phyloP scores from a whole-genome alignment of 345 rosid species.

The Eucalyptus pumila region DNA sequence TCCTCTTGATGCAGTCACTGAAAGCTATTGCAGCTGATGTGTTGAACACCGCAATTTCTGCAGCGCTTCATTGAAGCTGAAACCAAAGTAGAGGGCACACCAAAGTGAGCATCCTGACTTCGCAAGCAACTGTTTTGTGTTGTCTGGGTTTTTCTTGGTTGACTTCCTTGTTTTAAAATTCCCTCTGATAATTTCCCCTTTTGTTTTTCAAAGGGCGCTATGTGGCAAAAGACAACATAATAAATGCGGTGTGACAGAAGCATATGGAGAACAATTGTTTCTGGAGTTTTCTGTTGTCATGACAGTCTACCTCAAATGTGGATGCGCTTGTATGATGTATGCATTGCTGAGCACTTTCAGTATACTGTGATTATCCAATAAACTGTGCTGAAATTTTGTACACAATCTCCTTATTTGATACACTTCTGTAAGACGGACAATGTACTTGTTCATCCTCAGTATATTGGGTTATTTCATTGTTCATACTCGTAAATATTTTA shows the following conservation, averaged over 20 bases:
- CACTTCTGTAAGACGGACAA: not conserved
- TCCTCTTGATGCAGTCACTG: not conserved
- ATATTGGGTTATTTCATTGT: not conserved
- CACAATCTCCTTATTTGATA: not conserved
- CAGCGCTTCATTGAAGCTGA: slow-evolving; percentile 37
- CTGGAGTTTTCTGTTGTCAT: not conserved
- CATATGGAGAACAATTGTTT: not conserved
- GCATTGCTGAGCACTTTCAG: not conserved
- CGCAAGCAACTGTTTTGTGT: not conserved
- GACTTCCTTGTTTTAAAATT: not conserved
- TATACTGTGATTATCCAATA: not conserved
- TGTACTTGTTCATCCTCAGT: not conserved
- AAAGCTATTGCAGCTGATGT: not conserved
- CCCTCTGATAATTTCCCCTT: not conserved
- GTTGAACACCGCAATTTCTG: not conserved
- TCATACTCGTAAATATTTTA: not conserved
- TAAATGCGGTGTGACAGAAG: not conserved
- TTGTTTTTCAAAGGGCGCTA: not conserved
- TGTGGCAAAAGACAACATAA: not conserved
- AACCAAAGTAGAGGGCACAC: slow-evolving; percentile 4
- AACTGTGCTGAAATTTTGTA: not conserved
- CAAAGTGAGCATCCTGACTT: not conserved
- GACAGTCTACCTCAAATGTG: not conserved
- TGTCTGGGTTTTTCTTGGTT: not conserved
- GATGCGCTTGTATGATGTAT: not conserved